phyloP scores from a whole-genome alignment of 2,329 filamentous ascomycete species.

The Colletotrichum tanaceti region DNA sequence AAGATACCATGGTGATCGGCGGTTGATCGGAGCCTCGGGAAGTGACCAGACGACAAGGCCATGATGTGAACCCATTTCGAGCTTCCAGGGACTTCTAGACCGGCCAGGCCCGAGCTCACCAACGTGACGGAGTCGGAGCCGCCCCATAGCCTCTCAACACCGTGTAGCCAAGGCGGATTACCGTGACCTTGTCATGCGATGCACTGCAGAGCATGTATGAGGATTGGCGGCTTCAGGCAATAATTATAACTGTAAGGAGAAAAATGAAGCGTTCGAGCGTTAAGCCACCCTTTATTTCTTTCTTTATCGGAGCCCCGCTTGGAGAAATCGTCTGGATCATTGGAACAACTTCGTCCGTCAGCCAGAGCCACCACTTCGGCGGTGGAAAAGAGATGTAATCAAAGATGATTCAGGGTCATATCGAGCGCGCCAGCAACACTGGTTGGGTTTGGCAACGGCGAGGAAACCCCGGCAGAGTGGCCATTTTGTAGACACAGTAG shows the following conservation, averaged over 20 bases:
- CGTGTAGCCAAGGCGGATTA: background rate
- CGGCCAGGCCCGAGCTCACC: background rate
- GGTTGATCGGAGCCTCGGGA: background rate
- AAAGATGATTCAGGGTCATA: background rate
- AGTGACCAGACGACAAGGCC: background rate
- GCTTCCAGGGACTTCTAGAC: slow-evolving; percentile 2
- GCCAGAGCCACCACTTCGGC: background rate
- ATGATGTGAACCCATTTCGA: background rate
- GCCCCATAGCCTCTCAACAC: background rate
- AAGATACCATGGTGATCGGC: slow-evolving; percentile 10
- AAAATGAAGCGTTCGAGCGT: background rate
- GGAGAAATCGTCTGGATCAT: slow-evolving; percentile 10
- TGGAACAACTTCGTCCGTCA: background rate
- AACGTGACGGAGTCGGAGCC: background rate
- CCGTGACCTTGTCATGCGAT: background rate
- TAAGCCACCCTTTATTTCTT: slow-evolving; percentile 4
- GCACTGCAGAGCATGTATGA: background rate
- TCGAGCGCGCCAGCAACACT: background rate
- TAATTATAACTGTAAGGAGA: background rate
- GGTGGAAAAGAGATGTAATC: slow-evolving; percentile 1
- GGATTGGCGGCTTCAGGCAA: background rate
- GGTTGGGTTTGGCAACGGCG: background rate
- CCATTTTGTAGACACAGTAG: slow-evolving; percentile 14
- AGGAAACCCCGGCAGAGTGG: slow-evolving; percentile 13
- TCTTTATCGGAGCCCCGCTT: slow-evolving; percentile 1